Evolutionary conservation across 306 rosid species (phyloP), one percentile per base, ranked within the genome.

Genomic region (Glycine tomentella): DNA sequence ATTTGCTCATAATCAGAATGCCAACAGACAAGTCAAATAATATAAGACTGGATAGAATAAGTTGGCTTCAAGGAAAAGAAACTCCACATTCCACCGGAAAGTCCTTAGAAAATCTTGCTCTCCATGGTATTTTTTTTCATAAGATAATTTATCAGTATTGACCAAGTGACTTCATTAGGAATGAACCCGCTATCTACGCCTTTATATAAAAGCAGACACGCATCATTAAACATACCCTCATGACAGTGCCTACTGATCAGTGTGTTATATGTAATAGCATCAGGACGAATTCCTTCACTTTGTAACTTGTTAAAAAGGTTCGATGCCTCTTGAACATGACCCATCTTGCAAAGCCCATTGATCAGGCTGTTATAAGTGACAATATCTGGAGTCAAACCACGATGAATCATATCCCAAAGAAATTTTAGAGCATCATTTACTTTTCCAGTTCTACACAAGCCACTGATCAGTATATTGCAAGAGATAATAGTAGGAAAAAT

Each of bases 321-420:
- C 76, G 89, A 68, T 59, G 97, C 99, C 74, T 95, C 92, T 72
- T 72, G 83, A 71, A 88, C 50, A 65, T 55, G 86, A 15, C 91
- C 91, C 59, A 77, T 77, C 91, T 89, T 93, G 86, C 98, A 95
- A 33, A 93, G 89, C 77, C 99, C 98, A 67, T 93, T 93, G 64
- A 95, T 88, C 53, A 95, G 81, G 86, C 89, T 86, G 77, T 95
- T 95, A 69, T 95, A 95, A 83, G 97, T 91, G 81, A 95, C 97
- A 80, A 91, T 85, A 75, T 95, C 97, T 1, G 98, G 97, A 8
- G 76, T 82, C 75, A 90, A 70, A 75, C 98, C 96, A 40, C 84
- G 90, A 74, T 82, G 86, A 89, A 92, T 84, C 92, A 88, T 90
- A 67, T 91, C 92, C 82, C 82, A 89, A 49, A 93, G 92, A 87